Evolutionary conservation across 176 grass and related monocot species (phyloP).

Genomic region (Musa troglodytarum): DNA sequence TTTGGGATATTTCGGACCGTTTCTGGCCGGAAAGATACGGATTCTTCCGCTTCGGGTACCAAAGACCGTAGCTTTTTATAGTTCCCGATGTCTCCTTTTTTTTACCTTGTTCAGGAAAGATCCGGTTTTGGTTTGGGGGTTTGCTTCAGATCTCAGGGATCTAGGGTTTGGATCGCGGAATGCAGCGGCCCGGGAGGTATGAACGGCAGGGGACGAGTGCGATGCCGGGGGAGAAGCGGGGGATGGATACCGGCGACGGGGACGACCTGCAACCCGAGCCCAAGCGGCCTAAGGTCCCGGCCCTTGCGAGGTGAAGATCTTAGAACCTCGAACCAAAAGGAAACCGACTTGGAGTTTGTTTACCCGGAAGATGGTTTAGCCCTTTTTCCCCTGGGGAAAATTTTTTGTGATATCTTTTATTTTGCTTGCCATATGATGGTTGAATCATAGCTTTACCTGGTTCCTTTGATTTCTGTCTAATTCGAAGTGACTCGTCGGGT

Average conservation of each 20-base stretch:
- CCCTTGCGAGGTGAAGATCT: constrained; percentile 28
- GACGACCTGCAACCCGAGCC: constrained; percentile 21
- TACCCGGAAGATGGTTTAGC: too few species aligned
- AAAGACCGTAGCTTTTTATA: not conserved
- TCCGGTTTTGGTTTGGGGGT: not conserved
- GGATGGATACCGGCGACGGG: constrained; percentile 14
- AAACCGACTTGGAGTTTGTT: too few species aligned
- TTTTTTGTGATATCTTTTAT: not conserved
- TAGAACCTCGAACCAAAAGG: not conserved
- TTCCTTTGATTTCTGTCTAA: too few species aligned
- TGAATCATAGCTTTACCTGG: too few species aligned
- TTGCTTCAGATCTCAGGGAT: not conserved
- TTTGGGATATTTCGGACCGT: not conserved
- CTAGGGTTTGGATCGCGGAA: constrained; percentile 4
- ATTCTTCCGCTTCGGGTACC: not conserved
- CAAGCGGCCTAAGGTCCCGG: constrained; percentile 33
- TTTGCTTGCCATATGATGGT: not conserved
- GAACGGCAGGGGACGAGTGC: constrained; percentile 21
- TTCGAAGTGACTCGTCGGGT: too few species aligned
- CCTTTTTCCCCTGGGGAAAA: too few species aligned
- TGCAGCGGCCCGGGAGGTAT: constrained; percentile 31
- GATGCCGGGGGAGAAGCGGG: constrained; percentile 33
- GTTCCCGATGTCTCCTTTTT: too few species aligned
- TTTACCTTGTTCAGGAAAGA: not conserved
- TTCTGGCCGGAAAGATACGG: not conserved